Conservation (phyloP, 1,139 yeast species). For the Yamadazyma mexicana region DNA sequence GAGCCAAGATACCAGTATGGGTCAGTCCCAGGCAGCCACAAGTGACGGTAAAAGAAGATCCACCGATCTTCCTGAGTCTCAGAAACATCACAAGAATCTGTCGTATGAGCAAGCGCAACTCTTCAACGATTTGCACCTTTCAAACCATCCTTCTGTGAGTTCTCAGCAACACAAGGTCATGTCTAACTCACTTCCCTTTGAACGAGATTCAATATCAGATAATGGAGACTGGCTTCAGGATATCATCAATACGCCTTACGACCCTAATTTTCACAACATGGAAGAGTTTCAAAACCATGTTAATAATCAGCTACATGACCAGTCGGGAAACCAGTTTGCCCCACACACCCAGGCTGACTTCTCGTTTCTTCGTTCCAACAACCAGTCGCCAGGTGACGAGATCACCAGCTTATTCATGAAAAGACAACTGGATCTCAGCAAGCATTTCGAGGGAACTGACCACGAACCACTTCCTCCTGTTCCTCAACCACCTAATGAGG, state of each 20-base stretch:
- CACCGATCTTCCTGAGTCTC: neutral
- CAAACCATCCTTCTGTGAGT: neutral
- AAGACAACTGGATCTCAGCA: slow-evolving; percentile 61
- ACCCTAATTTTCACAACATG: slow-evolving; percentile 19
- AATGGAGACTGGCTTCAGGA: slow-evolving; percentile 67
- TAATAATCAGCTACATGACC: neutral
- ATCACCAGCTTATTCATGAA: slow-evolving; percentile 57
- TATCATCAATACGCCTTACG: slow-evolving; percentile 64
- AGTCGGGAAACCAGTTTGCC: neutral
- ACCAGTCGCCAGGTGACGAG: slow-evolving; percentile 18
- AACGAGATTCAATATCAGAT: slow-evolving; percentile 14
- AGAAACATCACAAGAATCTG: neutral
- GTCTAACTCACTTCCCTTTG: slow-evolving; percentile 4
- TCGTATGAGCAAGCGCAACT: neutral
- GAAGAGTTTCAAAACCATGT: slow-evolving; percentile 16
- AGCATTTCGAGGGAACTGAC: slow-evolving; percentile 20
- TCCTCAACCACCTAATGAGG: neutral
- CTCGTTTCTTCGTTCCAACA: neutral
- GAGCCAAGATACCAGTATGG: neutral
- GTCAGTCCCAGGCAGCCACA: neutral
- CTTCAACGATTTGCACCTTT: neutral
- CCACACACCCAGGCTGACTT: neutral
- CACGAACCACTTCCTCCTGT: neutral
- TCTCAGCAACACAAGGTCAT: neutral
- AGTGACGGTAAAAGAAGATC: slow-evolving; percentile 6